Conservation (phyloP, 805 yeast genomes). For the Wickerhamomyces queroliae region DNA sequence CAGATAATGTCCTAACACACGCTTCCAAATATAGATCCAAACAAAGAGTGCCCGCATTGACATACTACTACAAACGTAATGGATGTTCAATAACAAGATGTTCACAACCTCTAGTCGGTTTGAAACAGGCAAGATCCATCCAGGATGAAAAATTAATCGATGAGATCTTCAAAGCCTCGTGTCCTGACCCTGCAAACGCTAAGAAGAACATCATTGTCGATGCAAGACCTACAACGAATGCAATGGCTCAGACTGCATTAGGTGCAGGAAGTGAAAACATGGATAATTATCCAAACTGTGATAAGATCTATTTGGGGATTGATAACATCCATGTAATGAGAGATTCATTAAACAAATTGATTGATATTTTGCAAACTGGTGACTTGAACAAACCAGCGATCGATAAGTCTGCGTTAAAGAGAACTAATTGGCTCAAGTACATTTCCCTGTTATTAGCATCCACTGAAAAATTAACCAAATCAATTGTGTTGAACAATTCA, state of each 20-base stretch:
- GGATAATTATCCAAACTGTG: conserved; percentile 71
- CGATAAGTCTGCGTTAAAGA: conserved; percentile 50
- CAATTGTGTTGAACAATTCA: conserved; percentile 76
- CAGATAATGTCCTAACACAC: conserved; percentile 78
- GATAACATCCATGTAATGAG: conserved; percentile 96
- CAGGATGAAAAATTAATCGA: conserved; percentile 84
- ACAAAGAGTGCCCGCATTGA: conserved; percentile 73
- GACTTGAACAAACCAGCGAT: conserved; percentile 48
- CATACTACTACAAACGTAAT: conserved; percentile 66
- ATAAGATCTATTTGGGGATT: conserved; percentile 78
- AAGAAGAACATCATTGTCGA: conserved; percentile 73
- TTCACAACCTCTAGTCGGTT: conserved; percentile 88
- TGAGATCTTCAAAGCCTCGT: conserved; percentile 53
- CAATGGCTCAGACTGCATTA: conserved; percentile 91
- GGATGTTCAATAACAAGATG: conserved; percentile 82
- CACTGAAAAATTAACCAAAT: conserved; percentile 71
- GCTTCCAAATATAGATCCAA: conserved; percentile 86
- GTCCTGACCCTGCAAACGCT: conserved; percentile 34
- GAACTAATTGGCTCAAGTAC: conserved; percentile 77
- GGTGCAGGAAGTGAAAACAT: conserved; percentile 98
- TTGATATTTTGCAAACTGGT: conserved; percentile 58
- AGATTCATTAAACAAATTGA: conserved; percentile 65
- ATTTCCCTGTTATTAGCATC: conserved; percentile 64
- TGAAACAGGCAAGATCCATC: conserved; percentile 78
- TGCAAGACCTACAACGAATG: conserved; percentile 89